Conservation (phyloP, 805 yeast species). For the Ogataea neopini region DNA sequence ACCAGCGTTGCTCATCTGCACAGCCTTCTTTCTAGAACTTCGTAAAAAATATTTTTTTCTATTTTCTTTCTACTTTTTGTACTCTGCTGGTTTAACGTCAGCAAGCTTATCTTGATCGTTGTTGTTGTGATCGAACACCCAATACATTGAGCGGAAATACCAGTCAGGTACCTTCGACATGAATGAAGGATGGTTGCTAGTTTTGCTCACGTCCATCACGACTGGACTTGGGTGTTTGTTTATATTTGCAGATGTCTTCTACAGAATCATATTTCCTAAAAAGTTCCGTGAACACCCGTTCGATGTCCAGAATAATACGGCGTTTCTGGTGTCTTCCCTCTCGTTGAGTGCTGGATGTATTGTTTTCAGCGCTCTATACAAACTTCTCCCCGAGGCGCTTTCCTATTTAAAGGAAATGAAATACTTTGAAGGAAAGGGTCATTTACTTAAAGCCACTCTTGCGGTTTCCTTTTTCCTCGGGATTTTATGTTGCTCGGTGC, state of each 20-base stretch:
- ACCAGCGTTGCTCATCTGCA: too few relatives aligned
- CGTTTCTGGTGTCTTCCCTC: conserved; percentile 71
- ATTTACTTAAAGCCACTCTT: conserved; percentile 44
- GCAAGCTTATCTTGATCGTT: background rate
- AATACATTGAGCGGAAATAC: too few relatives aligned
- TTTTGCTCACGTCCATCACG: conserved; percentile 63
- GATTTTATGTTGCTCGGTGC: conserved; percentile 52
- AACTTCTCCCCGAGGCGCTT: conserved; percentile 70
- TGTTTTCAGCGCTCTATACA: conserved; percentile 72
- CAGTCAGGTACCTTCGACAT: conserved; percentile 12
- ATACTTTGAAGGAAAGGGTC: conserved; percentile 24
- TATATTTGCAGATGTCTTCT: conserved; percentile 61
- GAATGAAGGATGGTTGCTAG: conserved; percentile 65
- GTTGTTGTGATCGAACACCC: too few relatives aligned
- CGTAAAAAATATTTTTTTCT: background rate
- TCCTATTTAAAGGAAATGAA: conserved; percentile 42
- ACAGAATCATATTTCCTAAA: conserved; percentile 44
- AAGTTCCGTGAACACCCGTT: conserved; percentile 46
- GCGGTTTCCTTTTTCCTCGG: conserved; percentile 50
- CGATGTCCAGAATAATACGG: conserved; percentile 56
- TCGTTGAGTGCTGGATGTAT: conserved; percentile 83
- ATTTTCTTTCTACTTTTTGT: background rate
- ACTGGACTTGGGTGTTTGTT: conserved; percentile 72
- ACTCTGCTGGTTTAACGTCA: background rate
- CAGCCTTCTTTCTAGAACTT: background rate